Percentiles rank a stretch among this genome's conserved stretches.
These are phyloP conservation scores for Abortiporus biennis DNA, from an alignment of 1,284 basidiomycete species.

Conservation along the genomic window DNA sequence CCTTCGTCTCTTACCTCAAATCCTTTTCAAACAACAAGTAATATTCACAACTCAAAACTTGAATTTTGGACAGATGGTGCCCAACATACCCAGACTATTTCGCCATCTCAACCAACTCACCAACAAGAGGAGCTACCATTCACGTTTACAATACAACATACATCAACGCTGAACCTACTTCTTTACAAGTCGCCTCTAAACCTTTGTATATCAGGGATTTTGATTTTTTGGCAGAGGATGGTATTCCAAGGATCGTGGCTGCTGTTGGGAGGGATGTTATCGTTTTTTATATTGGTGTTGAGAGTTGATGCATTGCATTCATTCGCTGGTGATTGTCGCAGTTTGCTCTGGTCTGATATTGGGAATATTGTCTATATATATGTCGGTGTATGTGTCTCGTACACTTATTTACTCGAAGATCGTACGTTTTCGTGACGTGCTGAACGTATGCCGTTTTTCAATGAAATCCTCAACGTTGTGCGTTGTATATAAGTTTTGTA, in stretches of 20 bases:
- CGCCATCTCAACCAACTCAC: slow-evolving; percentile 58
- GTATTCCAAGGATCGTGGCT: slow-evolving; percentile 58
- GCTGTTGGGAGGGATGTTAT: slow-evolving; percentile 53
- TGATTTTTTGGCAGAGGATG: slow-evolving; percentile 58
- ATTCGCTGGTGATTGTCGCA: neutral
- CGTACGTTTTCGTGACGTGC: no score
- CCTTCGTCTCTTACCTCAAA: slow-evolving; percentile 7
- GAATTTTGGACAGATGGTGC: slow-evolving; percentile 53
- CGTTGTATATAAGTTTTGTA: no score
- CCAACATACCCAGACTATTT: slow-evolving; percentile 69
- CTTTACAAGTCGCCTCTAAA: slow-evolving; percentile 47
- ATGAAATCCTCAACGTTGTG: no score
- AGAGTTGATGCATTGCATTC: slow-evolving; percentile 17
- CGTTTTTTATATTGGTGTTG: slow-evolving; percentile 30
- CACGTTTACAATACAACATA: slow-evolving; percentile 63
- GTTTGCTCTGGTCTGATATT: slow-evolving; percentile 11
- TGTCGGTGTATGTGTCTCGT: no score
- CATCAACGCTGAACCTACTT: slow-evolving; percentile 54
- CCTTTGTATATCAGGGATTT: slow-evolving; percentile 68
- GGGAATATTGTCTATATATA: no score
- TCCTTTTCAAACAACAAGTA: slow-evolving; percentile 8
- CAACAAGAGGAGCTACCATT: slow-evolving; percentile 55
- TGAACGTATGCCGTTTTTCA: no score
- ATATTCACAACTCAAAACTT: slow-evolving; percentile 1
- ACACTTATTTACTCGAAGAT: no score